Evolutionary conservation across 495 filamentous ascomycete genomes (phyloP), one percentile per base, ranked within the genome.

Genomic region (Pyrenula aspistea): DNA sequence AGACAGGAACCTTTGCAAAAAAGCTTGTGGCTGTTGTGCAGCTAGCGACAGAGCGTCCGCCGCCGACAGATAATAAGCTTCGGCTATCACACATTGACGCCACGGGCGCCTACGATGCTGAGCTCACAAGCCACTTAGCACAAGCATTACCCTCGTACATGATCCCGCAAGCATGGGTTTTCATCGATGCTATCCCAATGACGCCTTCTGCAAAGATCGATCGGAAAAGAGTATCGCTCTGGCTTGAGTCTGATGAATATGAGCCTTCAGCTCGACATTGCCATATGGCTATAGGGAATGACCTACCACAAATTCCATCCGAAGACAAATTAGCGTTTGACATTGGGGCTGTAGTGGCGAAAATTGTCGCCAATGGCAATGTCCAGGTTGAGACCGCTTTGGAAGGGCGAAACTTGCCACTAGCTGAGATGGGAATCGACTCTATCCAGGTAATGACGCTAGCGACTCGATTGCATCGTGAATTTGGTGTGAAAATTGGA

Each of bases 201-300:
- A 68, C 64, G 0, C 56, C 62, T 2, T 73, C 69, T 1, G 70
- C 66, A 21, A 80, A 81, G 57, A 59, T 72, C 2, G 71, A 80
- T 55, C 59, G 73, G 20, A 61, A 54, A 25, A 8, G 22, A 2
- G 54, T 67, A 4, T 8, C 8, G 8, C 31, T 42, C 31, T 42
- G 31, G 31, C 31, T 42, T 42, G 31, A 42, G 15, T 42, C 31
- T 4, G 31, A 8, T 15, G 15, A 15, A 4, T 8, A 42, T 15
- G 8, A 42, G 4, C 15, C 8, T 15, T 4, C 31, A 15, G 31
- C 31, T 4, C 31, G 15, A 15, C 31, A 8, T 42, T 15, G 4
- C 15, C 31, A 42, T 42, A 42, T 15, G 15, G 31, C 31, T 8
- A n/a, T n/a, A n/a, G 31, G 8, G 15, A 15, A 42, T 4, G 15